Evolutionary conservation across 2,329 filamentous ascomycete genomes (phyloP).

Genomic region (Phyllosticta citrichinensis): DNA sequence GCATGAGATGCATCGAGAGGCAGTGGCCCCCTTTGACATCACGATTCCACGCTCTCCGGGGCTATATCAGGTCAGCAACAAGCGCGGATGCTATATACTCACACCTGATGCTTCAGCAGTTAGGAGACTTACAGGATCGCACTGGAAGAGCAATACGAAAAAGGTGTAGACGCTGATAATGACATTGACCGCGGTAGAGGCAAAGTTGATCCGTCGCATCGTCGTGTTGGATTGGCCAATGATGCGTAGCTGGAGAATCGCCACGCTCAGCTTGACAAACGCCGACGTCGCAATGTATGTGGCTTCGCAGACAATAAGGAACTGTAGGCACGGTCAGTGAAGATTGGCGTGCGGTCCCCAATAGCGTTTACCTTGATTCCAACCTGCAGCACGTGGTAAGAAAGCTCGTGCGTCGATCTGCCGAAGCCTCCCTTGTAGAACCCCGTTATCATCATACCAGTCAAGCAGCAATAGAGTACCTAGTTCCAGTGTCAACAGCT

Average conservation of each 20-base stretch:
- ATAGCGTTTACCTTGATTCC: background rate
- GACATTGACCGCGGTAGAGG: background rate
- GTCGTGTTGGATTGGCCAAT: background rate
- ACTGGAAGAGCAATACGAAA: background rate
- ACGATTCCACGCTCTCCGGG: background rate
- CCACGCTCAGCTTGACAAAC: constrained; percentile 4
- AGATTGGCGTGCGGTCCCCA: background rate
- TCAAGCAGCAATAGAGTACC: background rate
- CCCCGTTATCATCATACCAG: background rate
- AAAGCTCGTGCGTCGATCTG: background rate
- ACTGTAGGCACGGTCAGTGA: background rate
- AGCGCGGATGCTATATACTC: too few relatives aligned
- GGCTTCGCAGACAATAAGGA: background rate
- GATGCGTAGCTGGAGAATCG: constrained; percentile 1
- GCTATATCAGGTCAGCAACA: background rate
- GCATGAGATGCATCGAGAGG: background rate
- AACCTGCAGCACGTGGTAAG: background rate
- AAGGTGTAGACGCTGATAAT: background rate
- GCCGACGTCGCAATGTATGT: background rate
- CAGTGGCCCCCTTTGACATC: background rate
- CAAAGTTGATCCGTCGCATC: background rate
- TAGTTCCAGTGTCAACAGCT: background rate
- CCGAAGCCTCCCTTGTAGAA: background rate
- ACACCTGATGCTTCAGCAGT: too few relatives aligned
- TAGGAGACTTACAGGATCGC: background rate